Conservation (phyloP, 768 basidiomycete species). For the Macrolepiota fuliginosa region DNA sequence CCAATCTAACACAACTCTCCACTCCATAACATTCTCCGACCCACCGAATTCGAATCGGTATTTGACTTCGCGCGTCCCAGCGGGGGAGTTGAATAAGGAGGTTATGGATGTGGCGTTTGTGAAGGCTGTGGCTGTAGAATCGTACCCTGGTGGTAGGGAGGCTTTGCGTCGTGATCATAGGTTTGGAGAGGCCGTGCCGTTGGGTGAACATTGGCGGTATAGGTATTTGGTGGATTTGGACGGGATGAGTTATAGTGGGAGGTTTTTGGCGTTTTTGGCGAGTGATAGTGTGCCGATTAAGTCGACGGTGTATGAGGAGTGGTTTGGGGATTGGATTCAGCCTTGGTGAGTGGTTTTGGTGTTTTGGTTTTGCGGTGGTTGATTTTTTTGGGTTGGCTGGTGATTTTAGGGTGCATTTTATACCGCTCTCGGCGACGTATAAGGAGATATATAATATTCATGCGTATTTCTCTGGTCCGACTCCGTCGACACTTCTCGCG, state of each 20-base stretch:
- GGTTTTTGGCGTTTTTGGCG: conserved; percentile 75
- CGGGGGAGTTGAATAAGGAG: conserved; percentile 54
- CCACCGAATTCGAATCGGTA: conserved; percentile 13
- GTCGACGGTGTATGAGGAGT: conserved; percentile 83
- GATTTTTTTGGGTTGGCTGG: not conserved
- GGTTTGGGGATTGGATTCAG: conserved; percentile 71
- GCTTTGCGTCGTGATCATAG: conserved; percentile 60
- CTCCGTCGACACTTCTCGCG: conserved; percentile 50
- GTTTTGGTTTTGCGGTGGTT: not conserved
- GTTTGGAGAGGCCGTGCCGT: conserved; percentile 66
- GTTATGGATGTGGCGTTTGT: conserved; percentile 87
- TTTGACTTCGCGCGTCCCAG: conserved; percentile 6
- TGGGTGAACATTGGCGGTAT: conserved; percentile 84
- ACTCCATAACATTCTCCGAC: conserved; percentile 16
- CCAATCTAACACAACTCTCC: conserved; percentile 46
- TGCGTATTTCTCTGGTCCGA: conserved; percentile 85
- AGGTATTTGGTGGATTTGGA: conserved; percentile 88
- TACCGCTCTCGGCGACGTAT: conserved; percentile 83
- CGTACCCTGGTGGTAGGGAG: conserved; percentile 71
- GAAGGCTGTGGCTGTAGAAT: conserved; percentile 60
- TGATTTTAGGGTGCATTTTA: conserved; percentile 86
- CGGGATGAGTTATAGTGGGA: conserved; percentile 87
- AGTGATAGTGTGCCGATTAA: conserved; percentile 86
- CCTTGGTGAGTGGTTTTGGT: conserved; percentile 18
- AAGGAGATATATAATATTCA: conserved; percentile 89